phyloP scores from a whole-genome alignment of 2,329 filamentous ascomycete genomes.

The Alternaria rosae region DNA sequence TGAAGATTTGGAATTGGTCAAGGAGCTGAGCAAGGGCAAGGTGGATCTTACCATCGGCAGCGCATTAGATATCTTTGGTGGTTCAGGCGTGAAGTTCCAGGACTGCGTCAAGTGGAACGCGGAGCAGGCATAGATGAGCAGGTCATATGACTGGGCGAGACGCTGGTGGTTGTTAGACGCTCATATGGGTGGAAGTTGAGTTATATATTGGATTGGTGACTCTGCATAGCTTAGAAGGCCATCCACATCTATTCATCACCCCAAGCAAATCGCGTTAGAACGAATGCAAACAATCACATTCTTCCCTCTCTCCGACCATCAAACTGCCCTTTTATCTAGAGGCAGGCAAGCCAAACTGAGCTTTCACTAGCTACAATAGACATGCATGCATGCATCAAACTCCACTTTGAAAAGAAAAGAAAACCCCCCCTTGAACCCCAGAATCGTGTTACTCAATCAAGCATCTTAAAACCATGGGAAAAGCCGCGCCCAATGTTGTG shows the following conservation, averaged over 20 bases:
- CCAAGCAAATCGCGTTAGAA: background rate
- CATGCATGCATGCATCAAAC: conserved; percentile 9
- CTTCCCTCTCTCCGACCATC: background rate
- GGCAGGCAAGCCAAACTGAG: background rate
- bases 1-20: conserved; percentile 82
- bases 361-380: conserved; percentile 3
- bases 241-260: background rate
- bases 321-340: background rate
- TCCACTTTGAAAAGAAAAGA: background rate
- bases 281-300: conserved; percentile 8
- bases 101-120: conserved; percentile 91
- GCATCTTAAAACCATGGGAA: conserved; percentile 4
- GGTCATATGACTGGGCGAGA: background rate
- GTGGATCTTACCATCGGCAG: conserved; percentile 97
- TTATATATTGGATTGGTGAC: background rate
- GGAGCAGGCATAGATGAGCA: conserved; percentile 23
- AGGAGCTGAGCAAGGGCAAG: conserved; percentile 76
- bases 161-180: background rate
- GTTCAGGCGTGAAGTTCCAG: conserved; percentile 81
- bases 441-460: conserved; percentile 19
- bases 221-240: background rate
- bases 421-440: conserved; percentile 1
- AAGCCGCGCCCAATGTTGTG: background rate
- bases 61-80: conserved; percentile 94
- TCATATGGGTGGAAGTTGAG: background rate